Conservation (phyloP, 129 eudicot genomes). For the sunflower (Helianthus annuus) region HanXRQr2.0-SUNRISE NC_035443.2:159295361-159295860, state of each 20-base stretch:
- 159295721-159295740: not conserved
- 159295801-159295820: not conserved
- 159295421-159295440: no score
- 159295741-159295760: not conserved
- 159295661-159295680: not conserved
- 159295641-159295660: not conserved
- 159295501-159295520: no score
- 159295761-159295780: not conserved
- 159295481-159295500: no score
- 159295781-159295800: not conserved
- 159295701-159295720: not conserved
- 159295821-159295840: conserved; percentile 10
- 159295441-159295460: no score
- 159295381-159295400: no score
- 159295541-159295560: not conserved
- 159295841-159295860: conserved; percentile 36
- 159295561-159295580: not conserved
- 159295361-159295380: no score
- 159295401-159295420: no score
- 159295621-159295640: not conserved
- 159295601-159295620: not conserved
- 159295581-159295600: not conserved
- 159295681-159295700: conserved; percentile 6
- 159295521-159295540: no score
- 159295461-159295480: no score